phyloP scores from a whole-genome alignment of 768 basidiomycete species.

The Pulveroboletus sp. region DNA sequence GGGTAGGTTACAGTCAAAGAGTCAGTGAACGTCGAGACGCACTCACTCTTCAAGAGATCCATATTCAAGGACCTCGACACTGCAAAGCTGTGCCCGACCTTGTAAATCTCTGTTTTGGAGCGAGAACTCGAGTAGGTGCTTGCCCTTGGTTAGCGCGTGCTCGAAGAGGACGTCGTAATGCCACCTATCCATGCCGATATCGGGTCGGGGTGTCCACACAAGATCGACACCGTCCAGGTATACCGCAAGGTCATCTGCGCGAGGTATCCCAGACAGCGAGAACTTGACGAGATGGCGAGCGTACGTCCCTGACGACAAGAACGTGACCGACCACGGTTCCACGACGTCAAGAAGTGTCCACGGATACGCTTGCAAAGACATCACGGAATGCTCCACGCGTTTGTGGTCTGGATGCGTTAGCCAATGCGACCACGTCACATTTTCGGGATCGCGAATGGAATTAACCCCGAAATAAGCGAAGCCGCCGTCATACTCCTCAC shows the following conservation, averaged over 20 bases:
- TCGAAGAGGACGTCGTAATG: slow-evolving; percentile 59
- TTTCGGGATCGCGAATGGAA: slow-evolving; percentile 41
- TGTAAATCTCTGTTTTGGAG: slow-evolving; percentile 44
- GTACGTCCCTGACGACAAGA: slow-evolving; percentile 62
- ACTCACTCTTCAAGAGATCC: slow-evolving; percentile 55
- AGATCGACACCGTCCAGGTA: slow-evolving; percentile 58
- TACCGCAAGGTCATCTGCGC: slow-evolving; percentile 47
- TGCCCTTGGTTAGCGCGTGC: slow-evolving; percentile 40
- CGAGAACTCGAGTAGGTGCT: slow-evolving; percentile 56
- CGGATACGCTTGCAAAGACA: slow-evolving; percentile 72
- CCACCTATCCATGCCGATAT: slow-evolving; percentile 69
- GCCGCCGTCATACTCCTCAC: slow-evolving; percentile 83
- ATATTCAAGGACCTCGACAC: slow-evolving; percentile 68
- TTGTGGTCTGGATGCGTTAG: slow-evolving; percentile 37
- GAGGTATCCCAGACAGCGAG: slow-evolving; percentile 68
- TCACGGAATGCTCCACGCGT: slow-evolving; percentile 61
- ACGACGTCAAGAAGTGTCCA: slow-evolving; percentile 68
- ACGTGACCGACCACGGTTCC: slow-evolving; percentile 53
- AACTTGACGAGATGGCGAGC: slow-evolving; percentile 58
- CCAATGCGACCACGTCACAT: slow-evolving; percentile 71
- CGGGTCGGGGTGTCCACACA: slow-evolving; percentile 45
- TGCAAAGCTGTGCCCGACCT: slow-evolving; percentile 70
- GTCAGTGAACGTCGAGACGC: neutral
- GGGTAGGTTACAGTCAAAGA: slow-evolving; percentile 3
- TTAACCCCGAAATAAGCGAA: slow-evolving; percentile 69